A percentile compares a stretch with the other conserved stretches of the same genome.
Conservation (phyloP, 352 stramenopile genomes). For the Phytopythium vexans region DNA sequence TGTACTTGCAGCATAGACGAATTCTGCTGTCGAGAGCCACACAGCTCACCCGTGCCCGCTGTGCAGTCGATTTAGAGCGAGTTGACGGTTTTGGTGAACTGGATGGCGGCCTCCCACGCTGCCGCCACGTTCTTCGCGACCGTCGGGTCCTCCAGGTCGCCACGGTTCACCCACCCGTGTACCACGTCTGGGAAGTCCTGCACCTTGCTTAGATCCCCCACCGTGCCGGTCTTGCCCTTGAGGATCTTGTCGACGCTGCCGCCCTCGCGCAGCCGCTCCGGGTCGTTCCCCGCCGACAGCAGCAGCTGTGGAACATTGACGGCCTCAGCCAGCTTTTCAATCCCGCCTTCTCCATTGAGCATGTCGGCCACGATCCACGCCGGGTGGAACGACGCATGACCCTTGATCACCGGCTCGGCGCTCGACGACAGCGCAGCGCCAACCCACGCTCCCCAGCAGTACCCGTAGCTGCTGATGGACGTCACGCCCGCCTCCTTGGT, state of each 20-base stretch:
- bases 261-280: slow-evolving; percentile 17
- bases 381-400: slow-evolving; percentile 1
- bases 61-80: too few species aligned
- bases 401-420: slow-evolving; percentile 1
- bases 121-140: slow-evolving; percentile 35
- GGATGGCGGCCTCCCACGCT: slow-evolving; percentile 38
- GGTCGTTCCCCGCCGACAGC: slow-evolving; percentile 29
- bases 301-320: slow-evolving; percentile 28
- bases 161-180: slow-evolving; percentile 55
- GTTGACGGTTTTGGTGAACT: too few species aligned
- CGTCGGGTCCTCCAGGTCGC: slow-evolving; percentile 33
- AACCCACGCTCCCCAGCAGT: slow-evolving; percentile 33
- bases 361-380: not conserved
- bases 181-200: slow-evolving; percentile 38
- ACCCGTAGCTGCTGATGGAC: slow-evolving; percentile 23
- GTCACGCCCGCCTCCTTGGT: slow-evolving; percentile 17
- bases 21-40: too few species aligned
- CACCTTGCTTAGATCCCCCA: slow-evolving; percentile 14
- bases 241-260: slow-evolving; percentile 25
- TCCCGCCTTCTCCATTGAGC: not conserved
- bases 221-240: slow-evolving; percentile 11
- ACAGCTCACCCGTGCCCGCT: too few species aligned
- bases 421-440: slow-evolving; percentile 11
- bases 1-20: too few species aligned
- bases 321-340: slow-evolving; percentile 3